Evolutionary conservation across 371 early-diverging fungal genomes (phyloP), one percentile per base, ranked within the genome.

Genomic region (Modicella reniformis): DNA sequence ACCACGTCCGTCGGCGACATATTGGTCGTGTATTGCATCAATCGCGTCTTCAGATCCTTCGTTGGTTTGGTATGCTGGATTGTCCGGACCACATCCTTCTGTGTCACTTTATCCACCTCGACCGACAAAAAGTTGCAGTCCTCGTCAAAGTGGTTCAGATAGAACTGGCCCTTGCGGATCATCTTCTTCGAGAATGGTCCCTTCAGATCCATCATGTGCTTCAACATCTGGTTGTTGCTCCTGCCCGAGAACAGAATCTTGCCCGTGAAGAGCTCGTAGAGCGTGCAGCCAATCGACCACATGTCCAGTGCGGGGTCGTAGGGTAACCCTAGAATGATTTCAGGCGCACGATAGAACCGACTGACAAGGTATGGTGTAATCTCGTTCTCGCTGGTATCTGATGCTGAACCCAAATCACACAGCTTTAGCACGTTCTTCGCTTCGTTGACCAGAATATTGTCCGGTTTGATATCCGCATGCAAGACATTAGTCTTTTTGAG

Each of bases 391-490:
- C 86, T 81, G 5, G 89, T 89, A 62, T 95, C 94, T 26, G 93
- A 91, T 3, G 97, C 98, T 1, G 94, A 93, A 13, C 99, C 99
- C 65, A 98, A 85, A 84, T 98, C 99, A 72, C 95, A 94, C 33
- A 98, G 84, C 81, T 96, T 96, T 13, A 97, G 84, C 0, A 85
- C 84, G 55, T 90, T 93, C 74, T 93, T 89, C 67, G 86, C 84
- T 61, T 94, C 94, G 21, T 90, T 90, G 1, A 91, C 96, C 57
- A 99, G 84, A 64, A 98, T 93, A 81, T 99, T 99, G 81, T 98
- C 99, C 1, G 99, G 99, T 70, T 99, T 99, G 82, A 99, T 94
- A 82, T 99, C 99, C 52, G 97, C 95, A 80, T 99, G 99, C n/a
- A 98, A 67, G 4, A 98, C 86, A 28, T 85, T 86, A 80, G 92